Percentiles rank a stretch among this genome's conserved stretches.
Evolutionary conservation across 2,329 filamentous ascomycete species (phyloP).

Genomic region (Madurella fahalii): DNA sequence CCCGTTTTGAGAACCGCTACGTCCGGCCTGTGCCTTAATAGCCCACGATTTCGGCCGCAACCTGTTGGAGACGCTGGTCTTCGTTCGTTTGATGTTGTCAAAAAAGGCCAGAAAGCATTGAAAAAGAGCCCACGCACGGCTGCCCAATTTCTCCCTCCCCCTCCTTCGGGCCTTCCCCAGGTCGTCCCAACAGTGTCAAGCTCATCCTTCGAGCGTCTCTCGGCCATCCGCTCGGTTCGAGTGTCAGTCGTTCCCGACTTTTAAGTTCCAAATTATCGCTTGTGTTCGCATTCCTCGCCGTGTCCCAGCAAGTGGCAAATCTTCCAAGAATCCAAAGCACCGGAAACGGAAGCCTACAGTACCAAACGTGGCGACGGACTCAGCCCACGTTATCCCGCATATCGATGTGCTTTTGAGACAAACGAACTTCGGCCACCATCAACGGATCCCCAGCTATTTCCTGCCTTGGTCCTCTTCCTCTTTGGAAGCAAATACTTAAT

Average conservation of each 20-base stretch:
- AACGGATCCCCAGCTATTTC: neutral
- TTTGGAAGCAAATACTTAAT: neutral
- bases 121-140: neutral
- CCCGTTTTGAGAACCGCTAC: neutral
- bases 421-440: neutral
- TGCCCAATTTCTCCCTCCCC: no score
- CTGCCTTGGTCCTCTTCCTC: neutral
- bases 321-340: neutral
- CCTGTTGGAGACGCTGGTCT: neutral
- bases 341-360: neutral
- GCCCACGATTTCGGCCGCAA: neutral
- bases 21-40: neutral
- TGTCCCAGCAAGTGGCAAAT: neutral
- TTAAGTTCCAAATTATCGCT: neutral
- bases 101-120: neutral
- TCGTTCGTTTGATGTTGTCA: neutral
- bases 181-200: no score
- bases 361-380: slow-evolving; percentile 6
- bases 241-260: no score
- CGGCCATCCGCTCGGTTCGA: neutral
- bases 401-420: slow-evolving; percentile 1
- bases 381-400: slow-evolving; percentile 4
- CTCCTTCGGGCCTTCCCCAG: no score
- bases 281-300: neutral
- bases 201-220: neutral